Base-by-base conservation (phyloP, 208 protist genomes). In the Trypanosoma rangeli region DNA sequence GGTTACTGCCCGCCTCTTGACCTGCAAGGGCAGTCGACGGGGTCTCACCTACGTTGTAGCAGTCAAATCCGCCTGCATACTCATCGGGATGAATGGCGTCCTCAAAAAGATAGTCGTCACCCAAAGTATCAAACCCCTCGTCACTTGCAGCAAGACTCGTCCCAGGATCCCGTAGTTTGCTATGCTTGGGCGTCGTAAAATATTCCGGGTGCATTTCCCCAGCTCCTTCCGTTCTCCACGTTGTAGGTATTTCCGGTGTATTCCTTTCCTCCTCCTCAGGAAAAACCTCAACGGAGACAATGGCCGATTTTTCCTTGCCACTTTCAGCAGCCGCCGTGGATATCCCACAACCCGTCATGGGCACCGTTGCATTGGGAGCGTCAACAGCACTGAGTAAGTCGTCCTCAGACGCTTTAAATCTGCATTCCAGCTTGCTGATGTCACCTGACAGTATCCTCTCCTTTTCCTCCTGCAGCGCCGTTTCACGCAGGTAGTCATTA, bases 31-130 rank as follows among this genome's bases (percentile, higher is more conserved):
- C 42, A 5, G 13, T 46, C 15, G 42, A 10, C 15, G 42, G 42
- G 42, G 8, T 16, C 28, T 52, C 39, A 0, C 26, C 64, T 29
- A 26, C 20, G 2, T 42, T 28, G n/a, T 42, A n/a, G 22, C 4
- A 9, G 42, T 28, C 20, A 39, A 37, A 78, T 26, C 50, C 39
- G 15, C 26, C 57, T 3, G 33, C 58, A 49, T 50, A 64, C 5
- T 48, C 48, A 0, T 52, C 57, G 22, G 16, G 12, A 46, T 33
- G 5, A 22, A 52, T 35, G n/a, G 49, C 35, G 29, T 66, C 72
- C 26, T 77, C 72, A 63, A 72, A 70, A 15, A 71, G 7, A 54
- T 77, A 77, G 9, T 77, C 64, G 54, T 76, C 72, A n/a, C 22
- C 64, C 26, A 65, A 46, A 13, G 22, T 37, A 22, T 68, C 59